Percentiles rank a stretch among this genome's conserved stretches.
Evolutionary conservation across 208 protist genomes (phyloP).

Genomic region (Leishmania braziliensis): DNA sequence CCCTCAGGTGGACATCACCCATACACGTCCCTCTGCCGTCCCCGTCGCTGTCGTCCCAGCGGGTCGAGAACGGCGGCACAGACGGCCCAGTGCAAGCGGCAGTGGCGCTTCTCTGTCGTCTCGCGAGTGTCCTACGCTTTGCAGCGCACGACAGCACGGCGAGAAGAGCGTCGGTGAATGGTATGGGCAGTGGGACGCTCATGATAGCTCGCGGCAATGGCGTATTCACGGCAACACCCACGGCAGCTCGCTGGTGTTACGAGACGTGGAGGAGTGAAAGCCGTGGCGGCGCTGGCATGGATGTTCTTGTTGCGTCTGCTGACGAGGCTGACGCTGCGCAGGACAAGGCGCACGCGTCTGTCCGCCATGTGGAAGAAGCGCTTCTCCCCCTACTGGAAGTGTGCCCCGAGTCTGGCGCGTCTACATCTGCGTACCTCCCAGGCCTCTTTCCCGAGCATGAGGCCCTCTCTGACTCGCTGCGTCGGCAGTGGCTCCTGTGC

Average conservation of each 20-base stretch:
- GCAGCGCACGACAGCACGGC: neutral
- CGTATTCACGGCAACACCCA: neutral
- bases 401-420: neutral
- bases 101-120: slow-evolving; percentile 19
- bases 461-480: slow-evolving; percentile 5
- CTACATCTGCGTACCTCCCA: slow-evolving; percentile 1
- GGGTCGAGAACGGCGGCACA: neutral
- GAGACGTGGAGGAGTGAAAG: neutral
- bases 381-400: slow-evolving; percentile 7
- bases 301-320: neutral
- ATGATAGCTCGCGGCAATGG: neutral
- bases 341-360: neutral
- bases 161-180: neutral
- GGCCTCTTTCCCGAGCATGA: slow-evolving; percentile 2
- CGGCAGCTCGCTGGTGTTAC: neutral
- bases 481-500: slow-evolving; percentile 27
- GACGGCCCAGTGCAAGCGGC: slow-evolving; percentile 1
- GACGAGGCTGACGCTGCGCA: neutral
- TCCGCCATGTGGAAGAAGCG: neutral
- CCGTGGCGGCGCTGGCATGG: neutral
- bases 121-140: slow-evolving; percentile 13
- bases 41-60: neutral
- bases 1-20: neutral
- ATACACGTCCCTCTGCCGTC: no score
- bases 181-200: neutral